Conservation (phyloP, 1,284 basidiomycete species). For the Hypsizygus ulmarius region DNA sequence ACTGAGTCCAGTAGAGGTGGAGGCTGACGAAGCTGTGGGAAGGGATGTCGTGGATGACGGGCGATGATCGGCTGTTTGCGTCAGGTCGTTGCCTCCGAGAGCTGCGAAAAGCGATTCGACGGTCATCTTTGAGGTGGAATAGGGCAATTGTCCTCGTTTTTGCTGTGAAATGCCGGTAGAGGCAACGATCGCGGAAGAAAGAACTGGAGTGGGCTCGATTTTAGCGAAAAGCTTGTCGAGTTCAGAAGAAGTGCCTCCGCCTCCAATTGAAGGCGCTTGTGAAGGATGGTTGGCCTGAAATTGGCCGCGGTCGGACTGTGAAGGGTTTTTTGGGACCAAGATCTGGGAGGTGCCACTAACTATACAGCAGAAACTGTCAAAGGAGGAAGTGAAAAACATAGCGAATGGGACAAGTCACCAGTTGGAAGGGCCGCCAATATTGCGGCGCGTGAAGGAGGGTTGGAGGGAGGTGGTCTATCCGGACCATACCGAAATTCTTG, state of each 20-base stretch:
- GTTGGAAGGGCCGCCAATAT: slow-evolving; percentile 20
- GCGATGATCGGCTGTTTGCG: slow-evolving; percentile 8
- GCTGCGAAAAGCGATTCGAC: slow-evolving; percentile 31
- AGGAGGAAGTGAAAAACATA: background rate
- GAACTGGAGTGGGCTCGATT: slow-evolving; percentile 32
- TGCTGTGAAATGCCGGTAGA: background rate
- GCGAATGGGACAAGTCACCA: slow-evolving; percentile 13
- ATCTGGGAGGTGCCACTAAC: slow-evolving; percentile 4
- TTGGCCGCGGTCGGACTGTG: slow-evolving; percentile 25
- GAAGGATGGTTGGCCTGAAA: slow-evolving; percentile 14
- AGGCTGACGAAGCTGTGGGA: slow-evolving; percentile 17
- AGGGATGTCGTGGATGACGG: slow-evolving; percentile 3
- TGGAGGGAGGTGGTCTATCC: slow-evolving; percentile 56
- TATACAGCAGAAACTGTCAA: slow-evolving; percentile 1
- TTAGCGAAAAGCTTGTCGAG: slow-evolving; percentile 65
- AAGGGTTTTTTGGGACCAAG: slow-evolving; percentile 4
- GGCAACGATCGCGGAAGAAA: slow-evolving; percentile 13
- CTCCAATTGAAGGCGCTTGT: slow-evolving; percentile 21
- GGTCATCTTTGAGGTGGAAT: slow-evolving; percentile 26
- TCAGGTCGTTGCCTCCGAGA: slow-evolving; percentile 19
- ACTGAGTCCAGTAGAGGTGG: slow-evolving; percentile 28
- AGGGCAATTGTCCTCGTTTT: slow-evolving; percentile 6
- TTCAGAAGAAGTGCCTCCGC: slow-evolving; percentile 48
- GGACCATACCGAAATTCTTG: slow-evolving; percentile 67
- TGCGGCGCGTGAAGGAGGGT: slow-evolving; percentile 32